These are phyloP conservation scores for Solanum virginianum DNA, from an alignment of 257 asterid genomes.

Conservation along the genomic window DNA sequence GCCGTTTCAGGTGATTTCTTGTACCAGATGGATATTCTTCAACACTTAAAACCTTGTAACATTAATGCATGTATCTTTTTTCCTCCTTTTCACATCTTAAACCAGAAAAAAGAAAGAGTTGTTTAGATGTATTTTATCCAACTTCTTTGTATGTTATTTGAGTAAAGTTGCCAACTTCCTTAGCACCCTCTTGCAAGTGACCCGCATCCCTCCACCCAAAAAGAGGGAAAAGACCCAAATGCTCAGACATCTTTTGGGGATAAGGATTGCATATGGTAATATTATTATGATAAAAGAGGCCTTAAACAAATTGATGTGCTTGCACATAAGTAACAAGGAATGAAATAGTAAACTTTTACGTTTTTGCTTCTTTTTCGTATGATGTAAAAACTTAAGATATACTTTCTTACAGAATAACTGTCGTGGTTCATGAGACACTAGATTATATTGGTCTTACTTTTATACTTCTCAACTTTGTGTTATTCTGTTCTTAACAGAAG, in stretches of 20 bases:
- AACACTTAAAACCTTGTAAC: not conserved
- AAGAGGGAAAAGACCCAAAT: not conserved
- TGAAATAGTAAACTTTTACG: not conserved
- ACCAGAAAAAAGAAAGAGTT: not conserved
- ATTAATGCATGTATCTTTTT: not conserved
- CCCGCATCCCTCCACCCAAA: not conserved
- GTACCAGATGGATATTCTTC: not conserved
- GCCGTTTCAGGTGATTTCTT: slow-evolving; percentile 48
- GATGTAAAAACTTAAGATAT: not conserved
- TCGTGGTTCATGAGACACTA: not conserved
- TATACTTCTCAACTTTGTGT: not conserved
- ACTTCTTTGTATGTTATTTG: not conserved
- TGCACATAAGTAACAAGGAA: not conserved
- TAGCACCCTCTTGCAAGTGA: not conserved
- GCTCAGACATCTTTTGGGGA: not conserved
- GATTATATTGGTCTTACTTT: not conserved
- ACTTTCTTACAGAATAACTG: not conserved
- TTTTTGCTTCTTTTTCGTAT: not conserved
- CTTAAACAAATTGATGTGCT: not conserved
- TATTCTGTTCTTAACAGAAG: not conserved
- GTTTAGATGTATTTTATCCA: not conserved
- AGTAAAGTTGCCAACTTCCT: not conserved
- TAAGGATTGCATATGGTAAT: not conserved
- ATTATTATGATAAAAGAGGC: not conserved
- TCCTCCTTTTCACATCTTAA: not conserved